Evolutionary conservation across 2,329 filamentous ascomycete species (phyloP).

Genomic region (Alternaria metachromatica): DNA sequence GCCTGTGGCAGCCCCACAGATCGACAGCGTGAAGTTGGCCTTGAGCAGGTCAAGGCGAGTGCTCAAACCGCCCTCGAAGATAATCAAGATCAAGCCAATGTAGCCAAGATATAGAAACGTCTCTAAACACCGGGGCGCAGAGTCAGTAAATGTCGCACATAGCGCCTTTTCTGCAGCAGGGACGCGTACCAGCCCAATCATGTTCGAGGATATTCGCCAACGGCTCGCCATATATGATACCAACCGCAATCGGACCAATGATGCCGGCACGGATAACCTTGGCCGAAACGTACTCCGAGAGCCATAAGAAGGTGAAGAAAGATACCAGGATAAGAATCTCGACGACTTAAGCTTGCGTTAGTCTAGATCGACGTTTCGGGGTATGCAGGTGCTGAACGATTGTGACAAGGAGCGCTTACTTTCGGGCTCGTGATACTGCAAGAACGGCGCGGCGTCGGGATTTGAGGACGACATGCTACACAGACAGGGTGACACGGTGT

Average conservation of each 20-base stretch:
- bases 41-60: slow-evolving; percentile 56
- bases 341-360: slow-evolving; percentile 6
- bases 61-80: slow-evolving; percentile 59
- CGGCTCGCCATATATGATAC: slow-evolving; percentile 17
- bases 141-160: neutral
- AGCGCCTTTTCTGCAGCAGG: neutral
- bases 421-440: slow-evolving; percentile 16
- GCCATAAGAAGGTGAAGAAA: slow-evolving; percentile 19
- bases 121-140: slow-evolving; percentile 2
- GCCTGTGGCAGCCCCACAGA: slow-evolving; percentile 53
- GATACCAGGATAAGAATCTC: slow-evolving; percentile 17
- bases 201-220: slow-evolving; percentile 18
- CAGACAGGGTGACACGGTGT: neutral
- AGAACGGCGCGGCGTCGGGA: slow-evolving; percentile 1
- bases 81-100: slow-evolving; percentile 58
- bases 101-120: slow-evolving; percentile 56
- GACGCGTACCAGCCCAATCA: slow-evolving; percentile 8
- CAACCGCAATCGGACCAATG: slow-evolving; percentile 15
- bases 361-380: neutral
- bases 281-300: slow-evolving; percentile 16
- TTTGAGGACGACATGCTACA: neutral
- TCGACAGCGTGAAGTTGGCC: slow-evolving; percentile 53
- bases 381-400: neutral
- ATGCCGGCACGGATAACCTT: slow-evolving; percentile 17
- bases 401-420: slow-evolving; percentile 2